phyloP scores from a whole-genome alignment of 306 rosid species.

The Prinsepia uniflora region DNA sequence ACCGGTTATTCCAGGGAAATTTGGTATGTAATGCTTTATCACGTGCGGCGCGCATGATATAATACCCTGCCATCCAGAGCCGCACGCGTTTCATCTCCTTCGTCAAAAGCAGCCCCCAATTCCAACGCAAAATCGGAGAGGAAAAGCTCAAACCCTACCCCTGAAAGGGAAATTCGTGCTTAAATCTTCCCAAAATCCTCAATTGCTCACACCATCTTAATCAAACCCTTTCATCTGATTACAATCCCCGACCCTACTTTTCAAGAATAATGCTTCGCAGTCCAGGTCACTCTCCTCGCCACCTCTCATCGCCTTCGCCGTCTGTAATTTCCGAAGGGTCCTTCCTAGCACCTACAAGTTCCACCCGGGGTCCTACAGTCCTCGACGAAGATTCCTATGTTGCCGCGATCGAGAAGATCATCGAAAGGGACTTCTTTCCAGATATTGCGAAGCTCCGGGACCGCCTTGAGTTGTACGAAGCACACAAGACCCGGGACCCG shows the following conservation, averaged over 20 bases:
- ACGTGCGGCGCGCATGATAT: not conserved
- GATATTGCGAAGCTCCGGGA: constrained; percentile 93
- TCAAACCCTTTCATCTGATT: not conserved
- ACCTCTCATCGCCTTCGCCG: constrained; percentile 74
- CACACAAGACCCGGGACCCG: constrained; percentile 72
- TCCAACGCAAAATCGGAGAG: not conserved
- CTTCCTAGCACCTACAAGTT: constrained; percentile 28
- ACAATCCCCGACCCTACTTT: constrained; percentile 8
- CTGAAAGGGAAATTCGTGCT: not conserved
- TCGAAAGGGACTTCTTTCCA: constrained; percentile 96
- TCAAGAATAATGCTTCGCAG: constrained; percentile 64
- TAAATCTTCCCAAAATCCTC: not conserved
- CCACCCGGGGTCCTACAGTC: constrained; percentile 40
- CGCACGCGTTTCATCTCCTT: not conserved
- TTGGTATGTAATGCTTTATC: not conserved
- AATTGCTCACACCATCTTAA: not conserved
- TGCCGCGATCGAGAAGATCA: constrained; percentile 81
- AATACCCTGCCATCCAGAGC: not conserved
- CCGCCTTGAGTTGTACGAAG: constrained; percentile 94
- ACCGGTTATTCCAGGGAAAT: not conserved
- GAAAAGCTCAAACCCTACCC: not conserved
- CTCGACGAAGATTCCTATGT: constrained; percentile 88
- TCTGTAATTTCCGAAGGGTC: constrained; percentile 30
- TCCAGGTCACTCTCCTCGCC: constrained; percentile 93
- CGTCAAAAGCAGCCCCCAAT: not conserved